Conservation (phyloP, 768 basidiomycete species). For the Astraeus odoratus region DNA sequence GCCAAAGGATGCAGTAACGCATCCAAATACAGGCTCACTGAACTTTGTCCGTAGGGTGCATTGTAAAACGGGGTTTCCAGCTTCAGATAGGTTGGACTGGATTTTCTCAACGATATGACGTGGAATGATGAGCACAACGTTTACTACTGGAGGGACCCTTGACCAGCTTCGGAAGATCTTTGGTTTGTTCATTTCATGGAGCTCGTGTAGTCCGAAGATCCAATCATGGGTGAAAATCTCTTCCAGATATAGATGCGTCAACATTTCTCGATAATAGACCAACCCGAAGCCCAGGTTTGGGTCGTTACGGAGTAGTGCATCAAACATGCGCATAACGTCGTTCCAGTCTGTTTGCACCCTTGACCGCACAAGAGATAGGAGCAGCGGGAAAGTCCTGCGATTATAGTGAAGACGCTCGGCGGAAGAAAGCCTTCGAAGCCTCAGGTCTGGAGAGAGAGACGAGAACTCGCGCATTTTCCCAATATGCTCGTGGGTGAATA, state of each 20-base stretch:
- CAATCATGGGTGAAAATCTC: conserved; percentile 13
- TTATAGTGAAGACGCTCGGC: conserved; percentile 36
- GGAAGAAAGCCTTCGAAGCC: background rate
- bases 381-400: conserved; percentile 39
- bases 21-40: conserved; percentile 13
- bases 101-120: conserved; percentile 17
- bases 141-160: conserved; percentile 24
- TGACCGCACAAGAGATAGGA: conserved; percentile 36
- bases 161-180: conserved; percentile 26
- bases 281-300: conserved; percentile 16
- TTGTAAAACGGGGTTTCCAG: conserved; percentile 17
- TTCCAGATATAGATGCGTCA: conserved; percentile 35
- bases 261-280: conserved; percentile 42
- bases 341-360: conserved; percentile 37
- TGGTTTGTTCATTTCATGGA: conserved; percentile 4
- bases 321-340: conserved; percentile 30
- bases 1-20: conserved; percentile 18
- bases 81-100: conserved; percentile 16
- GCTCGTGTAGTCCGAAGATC: conserved; percentile 4
- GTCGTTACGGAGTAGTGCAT: conserved; percentile 10
- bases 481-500: conserved; percentile 27
- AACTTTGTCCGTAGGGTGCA: conserved; percentile 16
- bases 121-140: conserved; percentile 28
- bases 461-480: conserved; percentile 5
- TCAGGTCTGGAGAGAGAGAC: background rate